Evolutionary conservation across 1,284 basidiomycete genomes (phyloP), one percentile per base, ranked within the genome.

Genomic region (Trichosporon faecale): DNA sequence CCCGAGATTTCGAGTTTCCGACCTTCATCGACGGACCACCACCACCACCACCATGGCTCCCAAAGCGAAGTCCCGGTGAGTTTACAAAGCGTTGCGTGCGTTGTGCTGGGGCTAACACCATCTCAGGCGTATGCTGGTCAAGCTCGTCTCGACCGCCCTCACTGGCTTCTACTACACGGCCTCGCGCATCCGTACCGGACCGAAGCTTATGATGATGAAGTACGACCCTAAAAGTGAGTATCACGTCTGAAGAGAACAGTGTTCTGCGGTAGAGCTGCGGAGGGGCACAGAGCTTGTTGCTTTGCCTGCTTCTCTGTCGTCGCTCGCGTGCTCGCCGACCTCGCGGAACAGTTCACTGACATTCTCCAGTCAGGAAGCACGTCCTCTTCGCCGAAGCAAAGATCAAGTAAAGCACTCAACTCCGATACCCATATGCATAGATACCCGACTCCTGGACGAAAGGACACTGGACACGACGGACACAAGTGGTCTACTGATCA

Each of bases 121-220:
- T 12, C 49, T 33, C 76, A 95, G 93, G 81, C 93, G 91, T 1
- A 83, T 94, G 70, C 89, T 95, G 70, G 89, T 95, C 66, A 90
- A 92, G 65, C 86, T 95, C 75, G 89, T 95, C 68, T 95, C 93
- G 16, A 93, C 92, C 1, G 93, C 93, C 1, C 90, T 93, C 81
- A 94, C 93, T 0, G 93, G 93, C 18, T 94, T 88, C 85, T 94
- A 94, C 83, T 95, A 95, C 84, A 92, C 92, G 11, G 91, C 91
- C 3, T 87, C 89, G 74, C 87, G 93, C 25, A 84, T 90, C 64
- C 87, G 93, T 35, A 82, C 88, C 76, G 90, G 88, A 3, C 88
- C 91, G 25, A 90, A 88, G 81, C 85, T 95, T 69, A 88, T 91
- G 40, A 89, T 91, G 44, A 91, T 95, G 76, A 95, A 95, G 84